Evolutionary conservation across 306 rosid species (phyloP), one percentile per base, ranked within the genome.

Genomic region (Quercus parvula): DNA sequence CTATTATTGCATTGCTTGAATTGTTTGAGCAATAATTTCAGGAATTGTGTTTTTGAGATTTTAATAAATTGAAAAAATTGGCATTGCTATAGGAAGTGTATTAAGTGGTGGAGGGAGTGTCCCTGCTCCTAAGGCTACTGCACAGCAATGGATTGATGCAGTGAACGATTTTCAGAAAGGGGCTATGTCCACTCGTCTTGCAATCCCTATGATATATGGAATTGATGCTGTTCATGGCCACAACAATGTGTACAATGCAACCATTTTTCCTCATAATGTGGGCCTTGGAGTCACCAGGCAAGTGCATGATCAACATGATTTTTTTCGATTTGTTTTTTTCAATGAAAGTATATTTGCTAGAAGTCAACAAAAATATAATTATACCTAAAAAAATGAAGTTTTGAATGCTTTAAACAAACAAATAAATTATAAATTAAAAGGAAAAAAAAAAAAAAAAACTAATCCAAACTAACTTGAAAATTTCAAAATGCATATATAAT

Each of bases 171-270:
- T 73, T 13, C 73, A 76, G 44, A 64, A 46, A 3, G 62, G 31
- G 10, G 52, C 73, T 27, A 22, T 76, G 20, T n/a, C 58, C 6
- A 62, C 73, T 5, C 79, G 79, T 8, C 73, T 76, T 63, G 79
- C 73, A 6, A 76, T 76, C 35, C 79, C 79, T 5, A 63, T 76
- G 52, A 49, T 64, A 22, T 76, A 64, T 51, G 73, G 79, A 38
- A 76, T 64, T 17, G 79, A 76, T 51, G 79, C 79, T 14, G 79
- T 73, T 73, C 77, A 73, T 18, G 77, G 77, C 46, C 77, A 73
- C 77, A 73, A 73, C 27, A 73, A 41, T 73, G 77, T 49, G 2
- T 76, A 76, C 30, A 46, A 27, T 2, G 79, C 79, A 12, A 76
- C 79, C n/a, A 22, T 76, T 20, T 76, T 76, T 30, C 79, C 79